Base-by-base conservation (phyloP, 208 protist species). In the Crithidia mellificae region DNA sequence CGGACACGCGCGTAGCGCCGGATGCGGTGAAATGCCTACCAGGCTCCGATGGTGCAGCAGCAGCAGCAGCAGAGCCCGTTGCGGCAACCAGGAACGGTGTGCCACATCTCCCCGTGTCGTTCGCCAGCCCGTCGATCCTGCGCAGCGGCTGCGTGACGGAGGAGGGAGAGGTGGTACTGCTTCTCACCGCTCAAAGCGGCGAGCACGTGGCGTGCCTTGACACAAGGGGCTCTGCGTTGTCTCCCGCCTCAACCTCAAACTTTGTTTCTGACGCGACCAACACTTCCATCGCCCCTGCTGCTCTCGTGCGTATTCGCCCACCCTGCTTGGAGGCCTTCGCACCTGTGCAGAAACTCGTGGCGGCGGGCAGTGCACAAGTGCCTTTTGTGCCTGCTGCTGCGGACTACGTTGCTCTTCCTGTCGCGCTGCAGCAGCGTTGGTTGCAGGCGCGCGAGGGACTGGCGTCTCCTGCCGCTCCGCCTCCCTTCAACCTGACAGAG, bases 311-410 rank as follows among this genome's bases (percentile, higher is more conserved):
- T 3, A 43, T 76, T 25, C 63, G 70, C 17, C 62, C 70, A 5
- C 56, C 62, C 7, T 68, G 70, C n/a, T 54, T 90, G 38, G 84
- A 84, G 67, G 69, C 71, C 30, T 70, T 88, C 22, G 74, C 72
- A 1, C 78, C 81, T 0, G 76, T 80, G 2, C 62, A 84, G 25
- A 46, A 41, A 27, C 53, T 78, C 22, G 41, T 89, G 29, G 46
- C 76, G 25, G 63, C 80, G 4, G 74, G 68, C 32, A 52, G 43
- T 1, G 77, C 76, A 25, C 57, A 75, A 57, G 38, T 86, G 36
- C 77, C 83, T 6, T 76, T 76, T 46, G 62, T 65, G 46, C 55
- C 70, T 2, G 27, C 41, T n/a, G 41, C 64, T 0, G 65, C 72
- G 12, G 57, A 63, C n/a, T 78, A 78, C 64, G 47, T 71, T n/a